phyloP scores from a whole-genome alignment of 352 stramenopile genomes.

The Phytophthora vignae region DNA sequence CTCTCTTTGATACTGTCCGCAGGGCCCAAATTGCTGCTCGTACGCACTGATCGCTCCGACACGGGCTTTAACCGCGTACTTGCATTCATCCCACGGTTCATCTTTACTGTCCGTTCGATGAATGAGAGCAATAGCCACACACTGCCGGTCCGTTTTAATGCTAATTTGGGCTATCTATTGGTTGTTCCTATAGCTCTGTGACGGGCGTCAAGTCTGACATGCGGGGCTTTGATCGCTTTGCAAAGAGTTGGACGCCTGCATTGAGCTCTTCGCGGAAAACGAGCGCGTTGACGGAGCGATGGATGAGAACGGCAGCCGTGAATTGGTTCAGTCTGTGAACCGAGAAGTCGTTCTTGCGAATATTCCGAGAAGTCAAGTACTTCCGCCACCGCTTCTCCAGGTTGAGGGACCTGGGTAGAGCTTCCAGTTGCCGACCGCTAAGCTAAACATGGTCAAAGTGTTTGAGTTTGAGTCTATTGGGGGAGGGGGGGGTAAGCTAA shows the following conservation, averaged over 20 bases:
- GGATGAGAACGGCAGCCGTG: slow-evolving; percentile 49
- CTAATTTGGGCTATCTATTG: slow-evolving; percentile 8
- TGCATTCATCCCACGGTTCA: slow-evolving; percentile 4
- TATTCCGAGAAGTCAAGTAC: slow-evolving; percentile 55
- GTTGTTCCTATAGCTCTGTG: neutral
- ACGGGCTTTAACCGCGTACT: neutral
- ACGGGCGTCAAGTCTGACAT: slow-evolving; percentile 2
- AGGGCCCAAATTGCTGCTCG: slow-evolving; percentile 1
- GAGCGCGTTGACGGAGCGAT: slow-evolving; percentile 56
- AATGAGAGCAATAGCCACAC: neutral
- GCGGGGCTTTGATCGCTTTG: slow-evolving; percentile 20
- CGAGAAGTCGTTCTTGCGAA: slow-evolving; percentile 60
- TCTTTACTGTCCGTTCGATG: neutral
- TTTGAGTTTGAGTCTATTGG: neutral
- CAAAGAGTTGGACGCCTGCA: slow-evolving; percentile 50
- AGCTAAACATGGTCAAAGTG: slow-evolving; percentile 31
- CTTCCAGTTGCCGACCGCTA: slow-evolving; percentile 57
- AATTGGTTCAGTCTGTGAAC: slow-evolving; percentile 67
- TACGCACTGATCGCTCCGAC: slow-evolving; percentile 17
- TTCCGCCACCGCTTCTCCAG: slow-evolving; percentile 70
- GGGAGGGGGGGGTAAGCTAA: neutral
- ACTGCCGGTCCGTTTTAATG: neutral
- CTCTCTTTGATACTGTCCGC: slow-evolving; percentile 12
- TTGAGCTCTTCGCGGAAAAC: slow-evolving; percentile 64
- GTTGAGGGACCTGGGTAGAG: slow-evolving; percentile 56